Evolutionary conservation across 139 green algal species (phyloP), one percentile per base, ranked within the genome.

Genomic region (Auxenochlorella pyrenoidosa): DNA sequence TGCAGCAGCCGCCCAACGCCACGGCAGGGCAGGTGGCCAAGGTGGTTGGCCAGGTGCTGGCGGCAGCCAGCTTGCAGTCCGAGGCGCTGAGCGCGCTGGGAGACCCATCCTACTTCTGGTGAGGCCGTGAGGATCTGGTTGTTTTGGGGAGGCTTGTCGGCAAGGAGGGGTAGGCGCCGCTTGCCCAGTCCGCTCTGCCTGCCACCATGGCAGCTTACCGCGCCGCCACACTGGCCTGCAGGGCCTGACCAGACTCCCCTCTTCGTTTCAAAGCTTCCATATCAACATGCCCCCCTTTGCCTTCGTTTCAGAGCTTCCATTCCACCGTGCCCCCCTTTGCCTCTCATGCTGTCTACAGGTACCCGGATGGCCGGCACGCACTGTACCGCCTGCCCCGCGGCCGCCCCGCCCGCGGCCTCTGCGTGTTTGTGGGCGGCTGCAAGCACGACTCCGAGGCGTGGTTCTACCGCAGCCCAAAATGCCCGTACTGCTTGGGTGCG

Each of bases 361-460:
- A 75, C 68, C 68, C n/a, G 28, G 68, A 75, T 38, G 68, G 68
- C 13, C 68, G 68, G 15, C 38, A 38, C 16, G 68, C 68, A 15
- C 68, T 75, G 34, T 75, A 43, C 68, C n/a, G 68, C 13, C 19
- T 75, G 68, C 68, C 68, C 13, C 68, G 22, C 15, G 66, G 66
- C 66, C 38, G 15, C 16, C 38, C 38, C 15, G 68, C 38, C 4
- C 38, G 38, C n/a, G 68, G 68, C 68, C 21, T 38, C 68, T 75
- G 68, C 68, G 38, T 75, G n/a, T 75, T 75, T 38, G 41, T 71
- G 30, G 47, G 68, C 77, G 77, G 77, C 77, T 83, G 77, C 77
- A 66, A 83, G 26, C 77, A 83, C 77, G n/a, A 43, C 18, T 30
- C 77, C 32, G 58, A 71, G 77, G 43, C 30, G 18, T 83, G 77